Evolutionary conservation across 2,329 filamentous ascomycete genomes (phyloP).

Genomic region (Magnaporthiopsis rhizophila): DNA sequence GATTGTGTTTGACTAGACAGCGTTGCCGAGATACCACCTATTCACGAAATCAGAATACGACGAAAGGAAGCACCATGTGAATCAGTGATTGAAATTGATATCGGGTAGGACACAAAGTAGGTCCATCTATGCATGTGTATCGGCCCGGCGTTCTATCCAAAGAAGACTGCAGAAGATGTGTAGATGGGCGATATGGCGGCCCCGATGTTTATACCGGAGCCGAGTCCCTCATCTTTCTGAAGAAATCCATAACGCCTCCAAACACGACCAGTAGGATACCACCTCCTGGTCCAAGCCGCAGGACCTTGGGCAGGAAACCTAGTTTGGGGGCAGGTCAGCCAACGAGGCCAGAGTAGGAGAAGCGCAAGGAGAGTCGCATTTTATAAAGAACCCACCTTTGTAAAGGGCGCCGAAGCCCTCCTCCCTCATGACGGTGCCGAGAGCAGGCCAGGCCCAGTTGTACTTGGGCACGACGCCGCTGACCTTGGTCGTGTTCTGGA

Average conservation of each 20-base stretch:
- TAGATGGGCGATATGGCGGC: too few species aligned
- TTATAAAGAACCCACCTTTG: slow-evolving; percentile 49
- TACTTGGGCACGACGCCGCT: slow-evolving; percentile 84
- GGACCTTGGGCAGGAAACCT: slow-evolving; percentile 86
- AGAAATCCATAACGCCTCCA: slow-evolving; percentile 88
- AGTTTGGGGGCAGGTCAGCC: too few species aligned
- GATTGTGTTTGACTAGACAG: slow-evolving; percentile 42
- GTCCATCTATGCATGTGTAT: too few species aligned
- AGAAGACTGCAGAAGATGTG: too few species aligned
- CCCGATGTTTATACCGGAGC: slow-evolving; percentile 1
- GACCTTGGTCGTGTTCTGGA: slow-evolving; percentile 86
- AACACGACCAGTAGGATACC: slow-evolving; percentile 76
- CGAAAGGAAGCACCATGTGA: too few species aligned
- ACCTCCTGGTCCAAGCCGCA: slow-evolving; percentile 61
- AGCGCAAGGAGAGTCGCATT: not conserved
- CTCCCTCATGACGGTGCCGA: slow-evolving; percentile 82
- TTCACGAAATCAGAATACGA: too few species aligned
- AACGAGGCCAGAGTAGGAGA: not conserved
- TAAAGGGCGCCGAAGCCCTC: slow-evolving; percentile 89
- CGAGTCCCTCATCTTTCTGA: slow-evolving; percentile 52
- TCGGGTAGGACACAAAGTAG: too few species aligned
- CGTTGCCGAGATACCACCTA: too few species aligned
- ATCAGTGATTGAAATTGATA: too few species aligned
- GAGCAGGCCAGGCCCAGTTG: slow-evolving; percentile 92
- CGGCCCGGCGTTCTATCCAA: too few species aligned